Evolutionary conservation across 2,329 filamentous ascomycete genomes (phyloP), one percentile per base, ranked within the genome.

Genomic region (Aschersonia sp.): DNA sequence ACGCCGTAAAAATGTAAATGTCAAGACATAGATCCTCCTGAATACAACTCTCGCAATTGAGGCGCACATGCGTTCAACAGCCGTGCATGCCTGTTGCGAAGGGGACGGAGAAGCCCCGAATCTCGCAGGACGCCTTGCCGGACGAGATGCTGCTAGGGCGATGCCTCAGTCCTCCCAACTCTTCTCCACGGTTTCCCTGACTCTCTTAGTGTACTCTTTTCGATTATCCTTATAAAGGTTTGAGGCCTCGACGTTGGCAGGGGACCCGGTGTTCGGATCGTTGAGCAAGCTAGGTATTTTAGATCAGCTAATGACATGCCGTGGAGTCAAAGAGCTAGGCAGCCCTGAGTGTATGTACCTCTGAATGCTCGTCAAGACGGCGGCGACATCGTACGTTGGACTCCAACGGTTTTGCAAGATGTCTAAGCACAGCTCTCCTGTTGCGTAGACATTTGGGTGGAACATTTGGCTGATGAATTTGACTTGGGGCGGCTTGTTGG

Each of bases 391-490:
- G 65, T 98, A 98, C 8, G 92, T 97, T 12, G 92, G 92, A 63
- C 90, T 97, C 92, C 92, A 98, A 56, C 92, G 76, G 63, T 98
- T 98, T 68, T 98, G 92, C 50, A 98, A 68, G 56, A 98, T 98
- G 62, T 98, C 92, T 55, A 98, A 70, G 62, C 92, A 98, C 46
- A 98, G 75, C 70, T 98, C 92, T 52, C 92, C 92, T 0, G 89
- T 97, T 47, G 86, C 89, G 63, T 98, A 98, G 49, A 98, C 92
- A 61, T 98, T 98, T 14, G 92, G 92, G 59, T 98, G 92, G 67
- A 98, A 98, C 92, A 98, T 98, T 64, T 92, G 81, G 66, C 87
- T 94, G 64, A 98, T 94, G 65, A 98, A 98, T 63, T 97, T 97
- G 68, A 97, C 92, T 35, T 88, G 85, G 0, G 92, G 92, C 5